These are phyloP conservation scores for Rhexocercosporidium sp. DNA, from an alignment of 2,329 filamentous ascomycete species.

Conservation along the genomic window DNA sequence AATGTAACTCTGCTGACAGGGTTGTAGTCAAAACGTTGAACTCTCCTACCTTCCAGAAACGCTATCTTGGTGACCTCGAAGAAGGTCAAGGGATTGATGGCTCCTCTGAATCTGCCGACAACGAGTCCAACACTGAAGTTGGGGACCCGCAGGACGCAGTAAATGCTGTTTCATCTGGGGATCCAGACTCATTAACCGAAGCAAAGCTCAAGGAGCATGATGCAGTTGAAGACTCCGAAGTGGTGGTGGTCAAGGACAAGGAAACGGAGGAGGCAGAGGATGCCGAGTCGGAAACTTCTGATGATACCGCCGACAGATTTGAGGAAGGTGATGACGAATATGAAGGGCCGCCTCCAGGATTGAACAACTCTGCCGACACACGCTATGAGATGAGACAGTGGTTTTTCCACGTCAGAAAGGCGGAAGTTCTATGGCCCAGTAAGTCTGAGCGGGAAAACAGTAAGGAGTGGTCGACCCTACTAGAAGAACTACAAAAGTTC, in stretches of 20 bases:
- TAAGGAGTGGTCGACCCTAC: neutral
- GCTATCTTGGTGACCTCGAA: neutral
- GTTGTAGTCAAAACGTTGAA: neutral
- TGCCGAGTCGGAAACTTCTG: neutral
- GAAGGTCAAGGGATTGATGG: neutral
- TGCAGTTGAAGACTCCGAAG: neutral
- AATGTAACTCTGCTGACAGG: neutral
- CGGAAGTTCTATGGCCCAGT: neutral
- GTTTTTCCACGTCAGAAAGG: neutral
- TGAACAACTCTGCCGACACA: neutral
- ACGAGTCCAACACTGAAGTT: neutral
- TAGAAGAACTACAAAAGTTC: constrained; percentile 1
- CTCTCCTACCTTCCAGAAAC: neutral
- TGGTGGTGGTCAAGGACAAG: neutral
- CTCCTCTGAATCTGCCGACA: neutral
- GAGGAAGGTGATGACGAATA: neutral
- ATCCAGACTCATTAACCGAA: neutral
- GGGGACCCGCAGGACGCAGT: neutral
- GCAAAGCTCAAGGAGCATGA: constrained; percentile 4
- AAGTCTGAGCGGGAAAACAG: constrained; percentile 1
- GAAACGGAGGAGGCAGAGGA: neutral
- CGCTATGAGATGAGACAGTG: constrained; percentile 5
- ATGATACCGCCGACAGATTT: neutral
- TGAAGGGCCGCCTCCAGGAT: neutral
- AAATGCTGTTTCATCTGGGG: neutral